phyloP scores from a whole-genome alignment of 768 basidiomycete species.

The Plicaturopsis crispa region DNA sequence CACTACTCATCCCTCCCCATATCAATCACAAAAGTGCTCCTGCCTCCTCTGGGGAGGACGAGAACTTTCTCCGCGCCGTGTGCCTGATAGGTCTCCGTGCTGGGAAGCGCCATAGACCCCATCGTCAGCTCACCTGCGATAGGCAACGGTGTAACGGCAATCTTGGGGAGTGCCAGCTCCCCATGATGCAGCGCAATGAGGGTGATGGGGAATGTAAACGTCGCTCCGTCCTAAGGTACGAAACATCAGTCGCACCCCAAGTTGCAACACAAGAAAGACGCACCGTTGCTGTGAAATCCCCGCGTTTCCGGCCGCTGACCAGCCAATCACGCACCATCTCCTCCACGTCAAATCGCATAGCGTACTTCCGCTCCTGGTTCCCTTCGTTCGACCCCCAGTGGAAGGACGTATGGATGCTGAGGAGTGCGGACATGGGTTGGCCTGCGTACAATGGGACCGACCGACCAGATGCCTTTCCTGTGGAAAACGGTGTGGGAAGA shows the following conservation, averaged over 20 bases:
- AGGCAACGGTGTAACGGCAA: constrained; percentile 56
- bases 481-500: constrained; percentile 34
- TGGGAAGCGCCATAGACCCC: constrained; percentile 53
- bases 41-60: constrained; percentile 75
- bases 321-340: constrained; percentile 84
- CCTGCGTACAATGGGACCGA: constrained; percentile 66
- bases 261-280: constrained; percentile 13
- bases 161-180: constrained; percentile 66
- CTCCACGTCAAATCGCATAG: constrained; percentile 74
- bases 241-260: constrained; percentile 1
- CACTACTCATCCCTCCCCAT: constrained; percentile 62
- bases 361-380: constrained; percentile 34
- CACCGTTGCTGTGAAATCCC: constrained; percentile 72
- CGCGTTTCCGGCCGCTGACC: constrained; percentile 81
- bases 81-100: constrained; percentile 72
- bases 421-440: constrained; percentile 66
- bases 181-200: constrained; percentile 88
- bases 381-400: constrained; percentile 58
- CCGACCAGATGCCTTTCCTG: constrained; percentile 17
- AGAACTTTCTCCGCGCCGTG: constrained; percentile 79
- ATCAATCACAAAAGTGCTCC: constrained; percentile 73
- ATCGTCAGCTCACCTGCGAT: constrained; percentile 43
- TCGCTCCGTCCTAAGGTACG: constrained; percentile 47
- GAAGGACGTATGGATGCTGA: constrained; percentile 67
- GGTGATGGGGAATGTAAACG: constrained; percentile 55